Percentiles rank a stretch among this genome's conserved stretches.
phyloP scores from a whole-genome alignment of 805 yeast genomes.

The Scheffersomyces stipitis region DNA sequence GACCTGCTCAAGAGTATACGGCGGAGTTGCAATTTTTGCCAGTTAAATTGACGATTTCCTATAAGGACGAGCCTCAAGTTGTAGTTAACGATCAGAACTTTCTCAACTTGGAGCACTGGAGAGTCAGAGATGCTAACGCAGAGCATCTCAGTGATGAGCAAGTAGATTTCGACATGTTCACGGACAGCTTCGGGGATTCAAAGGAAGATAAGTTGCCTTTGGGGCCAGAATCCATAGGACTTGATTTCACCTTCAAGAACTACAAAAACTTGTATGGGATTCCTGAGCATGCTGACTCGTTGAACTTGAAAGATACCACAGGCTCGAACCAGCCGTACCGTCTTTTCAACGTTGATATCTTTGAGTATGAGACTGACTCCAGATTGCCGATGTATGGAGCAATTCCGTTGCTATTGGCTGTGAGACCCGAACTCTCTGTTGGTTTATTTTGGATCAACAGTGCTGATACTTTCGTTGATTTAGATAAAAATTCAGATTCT shows the following conservation, averaged over 20 bases:
- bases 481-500: slow-evolving; percentile 36
- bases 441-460: slow-evolving; percentile 92
- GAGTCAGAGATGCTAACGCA: slow-evolving; percentile 37
- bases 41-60: slow-evolving; percentile 49
- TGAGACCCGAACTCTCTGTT: slow-evolving; percentile 53
- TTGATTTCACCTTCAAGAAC: slow-evolving; percentile 68
- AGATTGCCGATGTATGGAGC: slow-evolving; percentile 93
- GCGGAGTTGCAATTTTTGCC: slow-evolving; percentile 47
- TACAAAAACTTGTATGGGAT: slow-evolving; percentile 80
- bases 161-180: slow-evolving; percentile 62
- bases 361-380: slow-evolving; percentile 84
- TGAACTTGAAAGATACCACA: slow-evolving; percentile 70
- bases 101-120: slow-evolving; percentile 80
- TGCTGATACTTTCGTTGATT: slow-evolving; percentile 90
- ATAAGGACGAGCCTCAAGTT: slow-evolving; percentile 48
- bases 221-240: slow-evolving; percentile 87
- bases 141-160: slow-evolving; percentile 57
- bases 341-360: slow-evolving; percentile 88
- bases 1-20: slow-evolving; percentile 35
- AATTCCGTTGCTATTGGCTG: slow-evolving; percentile 83
- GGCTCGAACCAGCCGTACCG: slow-evolving; percentile 70
- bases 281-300: slow-evolving; percentile 90
- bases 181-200: slow-evolving; percentile 70
- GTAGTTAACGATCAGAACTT: slow-evolving; percentile 67
- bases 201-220: slow-evolving; percentile 63